Conservation (phyloP, 371 early-diverging fungal genomes). For the Zychaea mexicana region DNA sequence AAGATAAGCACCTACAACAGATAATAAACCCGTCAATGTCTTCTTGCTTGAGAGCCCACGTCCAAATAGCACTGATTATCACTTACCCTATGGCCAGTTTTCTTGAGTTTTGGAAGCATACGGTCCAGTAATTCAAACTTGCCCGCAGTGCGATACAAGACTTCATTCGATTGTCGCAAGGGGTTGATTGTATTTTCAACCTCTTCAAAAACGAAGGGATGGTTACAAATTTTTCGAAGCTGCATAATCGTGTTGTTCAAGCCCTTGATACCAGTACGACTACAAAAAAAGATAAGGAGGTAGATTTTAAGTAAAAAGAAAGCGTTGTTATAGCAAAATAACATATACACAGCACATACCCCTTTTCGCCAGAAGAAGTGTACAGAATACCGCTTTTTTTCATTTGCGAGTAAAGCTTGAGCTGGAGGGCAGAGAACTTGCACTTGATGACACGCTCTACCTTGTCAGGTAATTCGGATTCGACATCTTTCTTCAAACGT, state of each 20-base stretch:
- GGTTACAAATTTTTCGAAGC: constrained; percentile 99
- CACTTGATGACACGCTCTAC: constrained; percentile 97
- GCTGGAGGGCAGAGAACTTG: constrained; percentile 85
- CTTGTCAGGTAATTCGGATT: constrained; percentile 98
- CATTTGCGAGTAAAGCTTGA: constrained; percentile 79
- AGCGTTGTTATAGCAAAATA: neutral
- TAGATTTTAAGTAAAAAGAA: neutral
- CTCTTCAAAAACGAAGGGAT: constrained; percentile 98
- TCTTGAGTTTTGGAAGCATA: constrained; percentile 88
- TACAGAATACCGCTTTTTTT: constrained; percentile 73
- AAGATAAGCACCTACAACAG: constrained; percentile 79
- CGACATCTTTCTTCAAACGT: constrained; percentile 99
- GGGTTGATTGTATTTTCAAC: constrained; percentile 88
- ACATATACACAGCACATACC: neutral
- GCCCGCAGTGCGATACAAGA: constrained; percentile 84
- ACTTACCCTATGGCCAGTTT: constrained; percentile 79
- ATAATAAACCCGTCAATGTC: neutral
- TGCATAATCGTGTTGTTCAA: constrained; percentile 99
- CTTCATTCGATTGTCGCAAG: constrained; percentile 52
- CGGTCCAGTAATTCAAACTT: constrained; percentile 99
- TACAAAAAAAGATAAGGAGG: constrained; percentile 8
- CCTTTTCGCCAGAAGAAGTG: constrained; percentile 19
- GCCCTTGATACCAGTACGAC: constrained; percentile 74
- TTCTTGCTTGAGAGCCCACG: too few species aligned
- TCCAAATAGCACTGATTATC: constrained; percentile 22